Base-by-base conservation (phyloP, 306 rosid genomes). In the Corylus avellana region DNA sequence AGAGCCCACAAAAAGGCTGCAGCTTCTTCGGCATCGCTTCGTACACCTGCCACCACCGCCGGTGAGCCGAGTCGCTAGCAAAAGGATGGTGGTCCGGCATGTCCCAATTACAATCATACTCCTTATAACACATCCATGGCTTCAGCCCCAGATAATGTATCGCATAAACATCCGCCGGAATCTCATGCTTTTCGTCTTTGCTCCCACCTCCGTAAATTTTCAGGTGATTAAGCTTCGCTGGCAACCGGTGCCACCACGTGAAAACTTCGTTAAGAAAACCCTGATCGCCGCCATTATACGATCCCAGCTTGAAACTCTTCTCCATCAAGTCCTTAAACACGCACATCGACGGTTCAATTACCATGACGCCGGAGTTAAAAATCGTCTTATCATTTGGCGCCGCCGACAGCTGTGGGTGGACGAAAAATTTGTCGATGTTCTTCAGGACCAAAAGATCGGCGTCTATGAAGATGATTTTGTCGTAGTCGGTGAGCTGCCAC, bases 21-120 rank as follows among this genome's bases (percentile, higher is more conserved):
- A 91, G 72, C 35, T 86, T 49, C 54, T 12, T 8, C 0, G 98
- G 90, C 93, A 95, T 90, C 2, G 81, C 25, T n/a, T 95, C 97
- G 1, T 90, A 87, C 7, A 91, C 81, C 70, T 82, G 10, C 98
- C 98, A 92, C 98, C 98, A 92, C 61, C 42, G 72, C 27, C 29
- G 0, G 72, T 95, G 91, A 62, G 94, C 96, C 0, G 82, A 59
- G 56, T 91, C 96, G 72, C 97, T 91, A 0, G 97, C 94, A 67
- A 77, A 95, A 1, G 50, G 25, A 27, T 72, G 87, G 12, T 17
- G 85, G 16, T 63, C 85, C 25, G 17, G 8, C 78, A 37, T 73
- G 63, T 95, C 97, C 98, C 98, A 90, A 12, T 95, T 95, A 67
- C 99, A 93, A n/a, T 95, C 99, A 57, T 92, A 93, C 47, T 95